Base-by-base conservation (phyloP, 148 eudicot species). In the Dianthus caryophyllus region DNA sequence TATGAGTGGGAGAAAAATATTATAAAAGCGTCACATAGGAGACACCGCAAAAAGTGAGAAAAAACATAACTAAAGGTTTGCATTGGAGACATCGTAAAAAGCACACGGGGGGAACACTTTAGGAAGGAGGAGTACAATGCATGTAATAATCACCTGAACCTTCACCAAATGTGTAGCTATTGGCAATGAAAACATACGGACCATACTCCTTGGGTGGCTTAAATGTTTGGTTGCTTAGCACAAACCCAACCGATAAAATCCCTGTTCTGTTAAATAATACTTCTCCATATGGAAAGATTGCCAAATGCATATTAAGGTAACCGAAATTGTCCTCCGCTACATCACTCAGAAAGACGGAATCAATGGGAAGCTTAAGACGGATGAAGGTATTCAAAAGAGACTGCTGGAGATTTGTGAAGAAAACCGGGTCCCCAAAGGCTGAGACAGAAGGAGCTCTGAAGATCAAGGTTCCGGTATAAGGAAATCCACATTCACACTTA, bases 371-470 rank as follows among this genome's bases (percentile, higher is more conserved):
- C 17, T 49, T 41, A 55, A 38, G 15, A 6, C 53, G 47, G 26
- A n/a, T 22, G 43, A 84, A 77, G 44, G 57, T 31, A 9, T 0
- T 0, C 68, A 78, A 49, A 50, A 88, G 71, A 55, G 78, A 65
- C 15, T 33, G 14, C 66, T 78, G 74, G 0, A 89, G 90, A 48
- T 70, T 26, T 33, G 51, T 61, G 58, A 80, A 84, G 52, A 53
- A 20, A 24, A 22, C 43, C 13, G 72, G 0, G 71, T 80, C 78
- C 53, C 76, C 79, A 9, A 68, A 53, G 72, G 78, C 46, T 52
- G 87, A 85, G 72, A 90, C 87, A 58, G 84, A 68, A 59, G 87
- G 90, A 75, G 87, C 84, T 69, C 83, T 75, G 70, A 91, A 84
- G 71, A 31, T 49, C 20, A 85, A 74, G 47, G 66, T 81, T 63